Conservation (phyloP, 495 filamentous ascomycete species). For the Acidiella bohemica region DNA sequence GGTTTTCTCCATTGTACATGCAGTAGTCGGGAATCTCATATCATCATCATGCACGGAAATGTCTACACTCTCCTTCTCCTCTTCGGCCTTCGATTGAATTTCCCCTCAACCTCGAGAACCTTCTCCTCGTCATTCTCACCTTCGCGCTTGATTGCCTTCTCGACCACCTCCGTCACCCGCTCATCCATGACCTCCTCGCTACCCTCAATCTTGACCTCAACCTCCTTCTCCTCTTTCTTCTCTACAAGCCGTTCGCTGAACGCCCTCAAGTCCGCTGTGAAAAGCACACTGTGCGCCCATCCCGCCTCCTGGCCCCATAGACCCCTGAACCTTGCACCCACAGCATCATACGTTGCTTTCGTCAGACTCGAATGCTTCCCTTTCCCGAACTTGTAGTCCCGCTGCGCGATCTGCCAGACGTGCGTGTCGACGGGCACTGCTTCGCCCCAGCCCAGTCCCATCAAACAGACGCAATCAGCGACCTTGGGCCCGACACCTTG, state of each 20-base stretch:
- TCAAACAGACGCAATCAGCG: slow-evolving; percentile 87
- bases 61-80: slow-evolving; percentile 4
- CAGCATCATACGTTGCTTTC: slow-evolving; percentile 74
- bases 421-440: slow-evolving; percentile 94
- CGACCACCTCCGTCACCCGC: slow-evolving; percentile 18
- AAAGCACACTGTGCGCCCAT: slow-evolving; percentile 95
- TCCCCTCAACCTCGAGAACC: slow-evolving; percentile 21
- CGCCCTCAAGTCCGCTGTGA: slow-evolving; percentile 80
- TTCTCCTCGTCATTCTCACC: slow-evolving; percentile 22
- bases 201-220: slow-evolving; percentile 23
- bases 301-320: slow-evolving; percentile 91
- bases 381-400: slow-evolving; percentile 88
- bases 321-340: slow-evolving; percentile 77
- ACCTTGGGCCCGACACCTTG: slow-evolving; percentile 93
- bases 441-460: slow-evolving; percentile 96
- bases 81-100: slow-evolving; percentile 11
- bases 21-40: too few relatives aligned
- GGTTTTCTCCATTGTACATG: too few relatives aligned
- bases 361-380: slow-evolving; percentile 73
- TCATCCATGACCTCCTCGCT: slow-evolving; percentile 18
- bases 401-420: slow-evolving; percentile 94
- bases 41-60: too few relatives aligned
- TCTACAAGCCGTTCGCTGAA: slow-evolving; percentile 54
- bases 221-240: slow-evolving; percentile 38
- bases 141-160: slow-evolving; percentile 28